phyloP scores from a whole-genome alignment of 352 stramenopile species.

The Phytopythium helicoides region DNA sequence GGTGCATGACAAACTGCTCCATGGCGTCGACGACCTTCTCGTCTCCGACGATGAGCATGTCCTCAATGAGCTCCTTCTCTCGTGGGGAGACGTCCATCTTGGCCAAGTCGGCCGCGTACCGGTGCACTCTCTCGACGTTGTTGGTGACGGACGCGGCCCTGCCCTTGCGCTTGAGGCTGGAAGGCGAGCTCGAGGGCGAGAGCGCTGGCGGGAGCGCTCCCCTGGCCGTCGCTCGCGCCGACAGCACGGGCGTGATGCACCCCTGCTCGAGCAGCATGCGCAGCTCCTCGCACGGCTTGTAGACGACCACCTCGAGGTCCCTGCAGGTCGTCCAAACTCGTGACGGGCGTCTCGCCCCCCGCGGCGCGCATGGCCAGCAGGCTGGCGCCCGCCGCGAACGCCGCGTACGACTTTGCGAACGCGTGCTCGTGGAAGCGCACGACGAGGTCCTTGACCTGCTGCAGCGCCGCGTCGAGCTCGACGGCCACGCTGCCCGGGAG shows the following conservation, averaged over 20 bases:
- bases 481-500: conserved; percentile 54
- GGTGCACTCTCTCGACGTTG: conserved; percentile 65
- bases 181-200: conserved; percentile 43
- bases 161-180: conserved; percentile 68
- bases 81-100: conserved; percentile 70
- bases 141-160: conserved; percentile 62
- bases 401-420: conserved; percentile 69
- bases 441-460: conserved; percentile 46
- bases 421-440: conserved; percentile 67
- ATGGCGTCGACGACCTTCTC: conserved; percentile 77
- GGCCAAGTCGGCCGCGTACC: conserved; percentile 57
- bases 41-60: conserved; percentile 67
- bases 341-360: conserved; percentile 35
- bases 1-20: conserved; percentile 67
- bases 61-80: conserved; percentile 63
- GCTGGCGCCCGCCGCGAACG: conserved; percentile 45
- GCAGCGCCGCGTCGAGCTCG: conserved; percentile 35
- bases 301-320: conserved; percentile 63
- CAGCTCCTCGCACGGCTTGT: conserved; percentile 73
- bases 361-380: conserved; percentile 39
- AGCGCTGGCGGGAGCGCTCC: not conserved
- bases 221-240: conserved; percentile 9
- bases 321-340: conserved; percentile 39
- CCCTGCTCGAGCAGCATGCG: conserved; percentile 66
- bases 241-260: conserved; percentile 61